Conservation (phyloP, 306 rosid species). For the Quercus suber region DNA sequence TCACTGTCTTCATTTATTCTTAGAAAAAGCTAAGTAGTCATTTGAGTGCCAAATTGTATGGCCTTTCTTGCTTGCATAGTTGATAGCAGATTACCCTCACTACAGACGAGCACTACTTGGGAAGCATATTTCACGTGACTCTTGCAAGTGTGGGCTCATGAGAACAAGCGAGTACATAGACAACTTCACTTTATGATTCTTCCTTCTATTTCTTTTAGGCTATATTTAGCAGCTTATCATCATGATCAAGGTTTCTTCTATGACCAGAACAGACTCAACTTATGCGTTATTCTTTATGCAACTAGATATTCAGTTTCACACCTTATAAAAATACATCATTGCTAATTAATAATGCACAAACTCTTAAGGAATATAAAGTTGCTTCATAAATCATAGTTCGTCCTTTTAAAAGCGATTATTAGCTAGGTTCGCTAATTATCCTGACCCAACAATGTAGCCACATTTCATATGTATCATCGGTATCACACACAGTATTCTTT, state of each 20-base stretch:
- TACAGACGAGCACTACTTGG: not conserved
- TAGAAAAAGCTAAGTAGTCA: too few relatives aligned
- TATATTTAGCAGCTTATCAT: not conserved
- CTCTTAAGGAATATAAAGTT: not conserved
- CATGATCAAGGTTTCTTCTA: not conserved
- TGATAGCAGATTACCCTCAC: not conserved
- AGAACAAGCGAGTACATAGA: not conserved
- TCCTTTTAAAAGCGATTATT: not conserved
- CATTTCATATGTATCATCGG: not conserved
- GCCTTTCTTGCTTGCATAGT: not conserved
- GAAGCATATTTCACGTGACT: not conserved
- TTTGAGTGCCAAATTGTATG: not conserved
- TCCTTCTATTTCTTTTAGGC: not conserved
- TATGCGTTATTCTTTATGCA: not conserved
- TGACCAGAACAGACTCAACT: not conserved
- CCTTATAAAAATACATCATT: not conserved
- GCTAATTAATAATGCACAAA: not conserved
- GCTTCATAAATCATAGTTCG: not conserved
- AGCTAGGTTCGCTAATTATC: not conserved
- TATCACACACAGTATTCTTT: not conserved
- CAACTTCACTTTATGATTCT: not conserved
- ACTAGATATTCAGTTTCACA: not conserved
- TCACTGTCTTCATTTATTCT: not conserved
- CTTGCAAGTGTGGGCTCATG: not conserved
- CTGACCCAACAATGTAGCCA: not conserved